Conservation (phyloP, 2,329 filamentous ascomycete species). For the Pseudonectria buxi region DNA sequence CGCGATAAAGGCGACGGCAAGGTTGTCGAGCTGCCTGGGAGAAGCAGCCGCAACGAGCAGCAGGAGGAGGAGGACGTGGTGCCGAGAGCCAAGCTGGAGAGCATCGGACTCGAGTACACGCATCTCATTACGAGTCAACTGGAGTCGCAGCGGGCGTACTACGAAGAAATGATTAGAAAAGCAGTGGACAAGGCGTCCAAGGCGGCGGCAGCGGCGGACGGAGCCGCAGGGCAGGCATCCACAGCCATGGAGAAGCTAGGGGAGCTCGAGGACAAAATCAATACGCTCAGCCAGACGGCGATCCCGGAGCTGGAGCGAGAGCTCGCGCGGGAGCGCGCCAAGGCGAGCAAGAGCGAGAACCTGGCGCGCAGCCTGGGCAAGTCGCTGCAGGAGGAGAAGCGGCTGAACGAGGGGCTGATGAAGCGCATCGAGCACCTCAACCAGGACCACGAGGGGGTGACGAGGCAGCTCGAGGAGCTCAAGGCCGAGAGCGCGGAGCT, state of each 20-base stretch:
- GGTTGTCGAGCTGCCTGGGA: constrained; percentile 76
- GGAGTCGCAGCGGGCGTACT: constrained; percentile 87
- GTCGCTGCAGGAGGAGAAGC: constrained; percentile 79
- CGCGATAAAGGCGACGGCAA: constrained; percentile 91
- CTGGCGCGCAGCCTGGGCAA: constrained; percentile 70
- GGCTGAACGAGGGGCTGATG: constrained; percentile 73
- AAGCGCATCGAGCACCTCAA: constrained; percentile 71
- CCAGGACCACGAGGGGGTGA: constrained; percentile 51
- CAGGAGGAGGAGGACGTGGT: constrained; percentile 58
- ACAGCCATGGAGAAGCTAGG: constrained; percentile 44
- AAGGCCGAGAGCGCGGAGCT: constrained; percentile 64
- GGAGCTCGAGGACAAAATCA: constrained; percentile 38
- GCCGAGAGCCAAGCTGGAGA: constrained; percentile 61
- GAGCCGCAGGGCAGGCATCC: constrained; percentile 45
- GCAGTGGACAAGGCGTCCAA: constrained; percentile 82
- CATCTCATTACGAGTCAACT: constrained; percentile 89
- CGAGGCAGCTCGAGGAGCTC: constrained; percentile 49
- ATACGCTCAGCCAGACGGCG: constrained; percentile 46
- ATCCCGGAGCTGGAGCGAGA: constrained; percentile 68
- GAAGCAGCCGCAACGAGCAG: constrained; percentile 28
- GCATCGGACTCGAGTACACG: constrained; percentile 88
- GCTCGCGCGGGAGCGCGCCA: constrained; percentile 58
- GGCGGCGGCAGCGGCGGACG: constrained; percentile 61
- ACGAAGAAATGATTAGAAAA: constrained; percentile 84
- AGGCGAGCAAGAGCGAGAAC: constrained; percentile 64